phyloP scores from a whole-genome alignment of 192 early-diverging fungal species.

The Physocladia obscura region DNA sequence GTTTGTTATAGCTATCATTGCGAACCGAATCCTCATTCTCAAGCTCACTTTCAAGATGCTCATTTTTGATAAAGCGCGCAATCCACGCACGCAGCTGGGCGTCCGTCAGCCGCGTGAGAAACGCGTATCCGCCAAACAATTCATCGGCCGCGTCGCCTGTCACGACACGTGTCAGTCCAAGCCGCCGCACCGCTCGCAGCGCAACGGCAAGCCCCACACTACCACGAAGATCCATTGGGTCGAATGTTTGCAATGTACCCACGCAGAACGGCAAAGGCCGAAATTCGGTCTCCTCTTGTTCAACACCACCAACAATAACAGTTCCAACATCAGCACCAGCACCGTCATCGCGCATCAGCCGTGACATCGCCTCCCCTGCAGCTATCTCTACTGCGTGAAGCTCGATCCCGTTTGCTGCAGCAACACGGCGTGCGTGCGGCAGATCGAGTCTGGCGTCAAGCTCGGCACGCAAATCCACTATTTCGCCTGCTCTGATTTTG shows the following conservation, averaged over 20 bases:
- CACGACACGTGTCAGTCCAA: slow-evolving; percentile 50
- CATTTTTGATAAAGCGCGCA: slow-evolving; percentile 36
- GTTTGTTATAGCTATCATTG: too few relatives aligned
- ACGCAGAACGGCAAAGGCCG: slow-evolving; percentile 51
- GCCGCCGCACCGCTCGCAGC: slow-evolving; percentile 41
- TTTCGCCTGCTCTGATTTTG: slow-evolving; percentile 12
- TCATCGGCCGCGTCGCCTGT: slow-evolving; percentile 74
- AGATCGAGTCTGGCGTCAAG: slow-evolving; percentile 58
- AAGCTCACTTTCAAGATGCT: too few relatives aligned
- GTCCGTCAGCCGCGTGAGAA: slow-evolving; percentile 55
- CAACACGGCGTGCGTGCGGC: slow-evolving; percentile 52
- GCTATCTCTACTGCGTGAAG: slow-evolving; percentile 52
- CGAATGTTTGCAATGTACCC: slow-evolving; percentile 59
- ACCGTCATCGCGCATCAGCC: background rate
- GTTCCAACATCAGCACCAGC: background rate
- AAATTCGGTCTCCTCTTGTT: slow-evolving; percentile 2
- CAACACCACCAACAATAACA: background rate
- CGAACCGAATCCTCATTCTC: too few relatives aligned
- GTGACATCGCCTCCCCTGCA: slow-evolving; percentile 34
- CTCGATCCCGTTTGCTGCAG: slow-evolving; percentile 37
- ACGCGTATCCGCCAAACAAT: slow-evolving; percentile 70
- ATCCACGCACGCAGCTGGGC: slow-evolving; percentile 50
- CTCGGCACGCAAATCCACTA: slow-evolving; percentile 41
- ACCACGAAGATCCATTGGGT: slow-evolving; percentile 73
- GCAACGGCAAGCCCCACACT: slow-evolving; percentile 58